Evolutionary conservation across 2,329 filamentous ascomycete species (phyloP), one percentile per base, ranked within the genome.

Genomic region (Rasamsonia emersonii): DNA sequence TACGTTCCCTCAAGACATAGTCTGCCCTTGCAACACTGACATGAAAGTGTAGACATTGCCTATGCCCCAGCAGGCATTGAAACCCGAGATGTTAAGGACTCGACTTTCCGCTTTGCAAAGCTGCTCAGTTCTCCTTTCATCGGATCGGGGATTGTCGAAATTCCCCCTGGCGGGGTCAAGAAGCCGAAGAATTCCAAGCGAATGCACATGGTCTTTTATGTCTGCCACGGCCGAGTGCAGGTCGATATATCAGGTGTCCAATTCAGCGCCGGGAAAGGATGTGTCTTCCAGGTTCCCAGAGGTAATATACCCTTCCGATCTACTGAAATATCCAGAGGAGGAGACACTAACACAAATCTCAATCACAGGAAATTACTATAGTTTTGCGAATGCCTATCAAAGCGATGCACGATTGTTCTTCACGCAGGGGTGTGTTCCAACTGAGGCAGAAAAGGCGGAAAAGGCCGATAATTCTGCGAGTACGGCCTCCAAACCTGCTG

Each of bases 201-300:
- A 64, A 96, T 95, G 85, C 86, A 95, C 53, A 91, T 98, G 81
- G 79, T 83, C 1, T 96, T 96, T 58, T 95, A 93, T 47, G 82
- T 98, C 18, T 80, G 86, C 46, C 73, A 75, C 26, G 91, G 91
- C 14, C 78, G 82, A 42, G 86, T 95, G 13, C 69, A 77, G 43
- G 88, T 94, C 13, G 82, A 77, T 17, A 82, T 64, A 9, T 58
- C 56, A 5, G 59, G 58, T 4, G 55, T 64, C 5, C 57, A 59
- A 37, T 96, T 98, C 54, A 77, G 81, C 35, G 86, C 94, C 42
- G 77, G 79, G 21, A 86, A 82, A 46, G 88, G 89, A 24, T 89
- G 89, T 32, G 82, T 88, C 58, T 96, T 85, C 73, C 88, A 94
- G 58, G 88, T 98, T 40, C 91, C 91, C 15, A 76, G 89, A 76